These are phyloP conservation scores for Microdochium paspali DNA, from an alignment of 2,329 filamentous ascomycete genomes.

Conservation along the genomic window DNA sequence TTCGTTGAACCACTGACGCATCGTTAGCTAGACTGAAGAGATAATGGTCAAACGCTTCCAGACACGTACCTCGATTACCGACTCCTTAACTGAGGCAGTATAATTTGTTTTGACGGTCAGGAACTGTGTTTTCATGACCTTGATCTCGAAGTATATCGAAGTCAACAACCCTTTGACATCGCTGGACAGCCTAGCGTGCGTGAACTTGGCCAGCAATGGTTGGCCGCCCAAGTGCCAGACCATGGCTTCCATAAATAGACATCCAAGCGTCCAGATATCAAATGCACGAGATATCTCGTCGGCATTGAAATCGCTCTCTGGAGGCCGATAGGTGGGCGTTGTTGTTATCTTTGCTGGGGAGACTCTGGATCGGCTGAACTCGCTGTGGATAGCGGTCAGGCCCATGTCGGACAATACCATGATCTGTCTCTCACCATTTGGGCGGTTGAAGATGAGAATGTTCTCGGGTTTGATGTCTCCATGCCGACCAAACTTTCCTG, in stretches of 20 bases:
- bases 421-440: background rate
- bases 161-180: background rate
- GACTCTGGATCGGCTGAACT: constrained; percentile 4
- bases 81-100: background rate
- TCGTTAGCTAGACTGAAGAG: background rate
- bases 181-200: background rate
- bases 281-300: constrained; percentile 3
- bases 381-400: constrained; percentile 3
- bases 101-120: background rate
- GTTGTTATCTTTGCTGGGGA: background rate
- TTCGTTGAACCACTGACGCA: background rate
- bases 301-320: constrained; percentile 5
- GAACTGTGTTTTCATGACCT: background rate
- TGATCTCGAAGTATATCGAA: background rate
- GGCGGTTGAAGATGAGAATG: constrained; percentile 7
- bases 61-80: background rate
- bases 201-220: background rate
- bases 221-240: constrained; percentile 5
- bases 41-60: background rate
- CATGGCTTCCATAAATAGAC: constrained; percentile 7
- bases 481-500: constrained; percentile 11
- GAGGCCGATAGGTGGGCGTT: constrained; percentile 4
- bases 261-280: constrained; percentile 8
- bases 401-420: constrained; percentile 9
- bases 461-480: constrained; percentile 15